Evolutionary conservation across 345 rosid species (phyloP).

Genomic region (Gossypium turneri): DNA sequence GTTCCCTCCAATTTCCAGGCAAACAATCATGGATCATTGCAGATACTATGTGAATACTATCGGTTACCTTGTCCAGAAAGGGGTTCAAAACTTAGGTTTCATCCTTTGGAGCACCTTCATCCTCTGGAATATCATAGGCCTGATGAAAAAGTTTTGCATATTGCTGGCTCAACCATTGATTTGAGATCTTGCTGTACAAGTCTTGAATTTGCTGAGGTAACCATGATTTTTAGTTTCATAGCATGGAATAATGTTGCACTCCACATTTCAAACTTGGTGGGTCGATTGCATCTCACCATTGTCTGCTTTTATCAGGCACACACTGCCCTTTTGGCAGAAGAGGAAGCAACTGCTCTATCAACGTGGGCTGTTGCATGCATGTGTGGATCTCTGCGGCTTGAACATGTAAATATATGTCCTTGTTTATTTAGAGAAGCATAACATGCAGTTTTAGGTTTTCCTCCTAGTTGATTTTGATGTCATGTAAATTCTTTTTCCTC

Average conservation of each 20-base stretch:
- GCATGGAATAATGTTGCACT: constrained; percentile 15
- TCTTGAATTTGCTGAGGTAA: constrained; percentile 85
- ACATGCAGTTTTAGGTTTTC: constrained; percentile 3
- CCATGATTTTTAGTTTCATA: constrained; percentile 3
- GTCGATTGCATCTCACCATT: constrained; percentile 12
- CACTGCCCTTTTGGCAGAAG: constrained; percentile 70
- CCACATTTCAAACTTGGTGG: background rate
- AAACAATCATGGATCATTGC: constrained; percentile 72
- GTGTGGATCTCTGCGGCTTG: constrained; percentile 91
- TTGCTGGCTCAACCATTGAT: constrained; percentile 63
- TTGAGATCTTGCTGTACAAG: constrained; percentile 63
- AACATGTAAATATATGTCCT: constrained; percentile 46
- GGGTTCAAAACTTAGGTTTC: constrained; percentile 72
- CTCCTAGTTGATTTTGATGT: background rate
- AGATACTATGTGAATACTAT: constrained; percentile 75
- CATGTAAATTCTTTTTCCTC: background rate
- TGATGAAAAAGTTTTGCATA: constrained; percentile 48
- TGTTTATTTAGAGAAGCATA: background rate
- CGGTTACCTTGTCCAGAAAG: constrained; percentile 56
- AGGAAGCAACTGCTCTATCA: constrained; percentile 84
- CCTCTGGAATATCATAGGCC: constrained; percentile 75
- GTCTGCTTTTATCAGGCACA: constrained; percentile 52
- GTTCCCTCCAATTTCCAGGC: constrained; percentile 39
- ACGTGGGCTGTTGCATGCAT: constrained; percentile 85
- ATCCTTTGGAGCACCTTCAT: constrained; percentile 89